Evolutionary conservation across 352 stramenopile species (phyloP), one percentile per base, ranked within the genome.

Genomic region (Pelagophyceae sp.): DNA sequence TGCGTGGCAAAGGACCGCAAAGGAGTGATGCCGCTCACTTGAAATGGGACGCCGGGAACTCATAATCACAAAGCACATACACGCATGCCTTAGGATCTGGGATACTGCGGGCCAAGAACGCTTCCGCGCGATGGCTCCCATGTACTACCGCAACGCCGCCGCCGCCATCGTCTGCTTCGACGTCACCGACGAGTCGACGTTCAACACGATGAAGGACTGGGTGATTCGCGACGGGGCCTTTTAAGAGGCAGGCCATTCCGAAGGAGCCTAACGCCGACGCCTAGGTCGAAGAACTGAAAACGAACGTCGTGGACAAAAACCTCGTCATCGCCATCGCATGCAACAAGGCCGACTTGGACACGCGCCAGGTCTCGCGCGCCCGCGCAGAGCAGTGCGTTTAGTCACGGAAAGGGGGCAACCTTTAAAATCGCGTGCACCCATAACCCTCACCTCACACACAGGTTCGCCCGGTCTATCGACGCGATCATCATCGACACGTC

Each of bases 141-240:
- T 97, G 86, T 98, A 97, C 86, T 97, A 97, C 83, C 88, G 91
- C 75, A 92, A 91, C 82, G 92, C 93, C n/a, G 91, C 92, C 0
- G 93, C 93, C 0, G 92, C 93, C 6, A 95, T 98, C 82, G 86
- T 98, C 63, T 95, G 96, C 75, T 98, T 97, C 81, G 93, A 98
- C 87, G 94, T 96, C 72, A 95, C 91, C 63, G 89, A 91, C 83
- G 92, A 95, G 80, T 85, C 93, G 75, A 83, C 83, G 51, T 89
- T 87, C 76, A 80, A 87, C 35, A 84, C 80, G 76, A 85, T 98
- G 74, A 94, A 95, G 86, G 92, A 23, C 45, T 54, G 45, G 45
- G 23, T 54, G 11, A 11, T 54, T 23, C 45, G 11, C 45, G 45
- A 54, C 11, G 45, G n/a, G n/a, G n/a, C 45, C 45, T 54, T 54